Base-by-base conservation (phyloP, 2,329 filamentous ascomycete species). In the Hyphodiscus sp. region DNA sequence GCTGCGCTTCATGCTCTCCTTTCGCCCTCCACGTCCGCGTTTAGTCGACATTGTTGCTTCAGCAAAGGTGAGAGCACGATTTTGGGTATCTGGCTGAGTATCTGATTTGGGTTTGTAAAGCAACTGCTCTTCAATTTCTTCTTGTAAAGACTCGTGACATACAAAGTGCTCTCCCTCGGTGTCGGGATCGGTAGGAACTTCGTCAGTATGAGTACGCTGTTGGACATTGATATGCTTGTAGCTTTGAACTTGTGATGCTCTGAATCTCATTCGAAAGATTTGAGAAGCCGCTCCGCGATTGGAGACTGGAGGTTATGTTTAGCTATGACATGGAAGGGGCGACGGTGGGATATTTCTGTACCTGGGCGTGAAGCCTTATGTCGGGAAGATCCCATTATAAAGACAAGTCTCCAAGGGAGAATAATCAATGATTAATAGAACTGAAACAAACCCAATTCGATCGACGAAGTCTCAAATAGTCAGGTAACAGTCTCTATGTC, bases 261-360 rank as follows among this genome's bases (percentile, higher is more conserved):
- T 38, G 16, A 38, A 38, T 13, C 33, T 38, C 33, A 10, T 4
- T 38, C 33, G 11, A n/a, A 6, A 10, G 4, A 6, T 38, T 13
- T 13, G 11, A 15, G 16, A 13, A 13, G 33, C 33, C 4, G 16
- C 33, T 15, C 33, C 5, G 16, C 33, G 16, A 38, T 38, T 38
- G 33, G 33, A 2, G 13, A 13, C 33, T 5, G 33, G 5, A n/a
- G 16, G 11, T 38, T 13, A 8, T 8, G 33, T 5, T 38, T 38
- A 38, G 33, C 33, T 15, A 6, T 38, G 2, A n/a, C 11, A 4
- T 2, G 33, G 33, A 38, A 38, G 16, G 33, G 33, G 33, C 33
- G 16, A 38, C 16, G 33, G 74, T 70, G 41, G 11, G 13, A 10
- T n/a, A n/a, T 6, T n/a, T 38, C 2, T n/a, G 33, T 38, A 38